These are phyloP conservation scores for Zygosaccharomyces kombuchaensis DNA, from an alignment of 805 yeast genomes.

Conservation along the genomic window DNA sequence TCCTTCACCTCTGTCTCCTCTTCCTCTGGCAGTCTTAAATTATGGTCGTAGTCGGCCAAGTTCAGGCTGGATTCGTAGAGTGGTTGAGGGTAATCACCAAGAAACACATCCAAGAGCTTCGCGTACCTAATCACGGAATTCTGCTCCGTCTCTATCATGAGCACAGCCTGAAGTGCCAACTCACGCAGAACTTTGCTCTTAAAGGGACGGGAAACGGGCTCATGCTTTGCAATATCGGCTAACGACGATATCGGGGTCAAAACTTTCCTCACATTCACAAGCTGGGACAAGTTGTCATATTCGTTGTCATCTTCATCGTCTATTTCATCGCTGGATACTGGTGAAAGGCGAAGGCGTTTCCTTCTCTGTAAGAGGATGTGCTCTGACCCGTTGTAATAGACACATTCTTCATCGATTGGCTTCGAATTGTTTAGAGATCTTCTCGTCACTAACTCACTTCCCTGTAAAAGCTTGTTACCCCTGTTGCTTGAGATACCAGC, in stretches of 20 bases:
- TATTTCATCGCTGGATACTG: slow-evolving; percentile 12
- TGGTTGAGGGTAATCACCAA: slow-evolving; percentile 81
- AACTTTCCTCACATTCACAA: slow-evolving; percentile 52
- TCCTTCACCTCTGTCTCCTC: slow-evolving; percentile 21
- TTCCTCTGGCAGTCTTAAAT: slow-evolving; percentile 37
- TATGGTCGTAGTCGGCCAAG: slow-evolving; percentile 67
- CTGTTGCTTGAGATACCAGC: slow-evolving; percentile 45
- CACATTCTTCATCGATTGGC: slow-evolving; percentile 31
- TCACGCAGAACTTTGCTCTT: slow-evolving; percentile 50
- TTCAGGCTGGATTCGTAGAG: slow-evolving; percentile 60
- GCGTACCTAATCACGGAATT: slow-evolving; percentile 65
- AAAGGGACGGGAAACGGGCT: slow-evolving; percentile 64
- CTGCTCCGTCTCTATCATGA: slow-evolving; percentile 78
- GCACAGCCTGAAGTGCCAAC: slow-evolving; percentile 69
- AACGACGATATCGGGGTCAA: slow-evolving; percentile 79
- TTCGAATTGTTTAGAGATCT: slow-evolving; percentile 37
- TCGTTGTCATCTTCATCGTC: slow-evolving; percentile 27
- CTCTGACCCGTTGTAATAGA: slow-evolving; percentile 37
- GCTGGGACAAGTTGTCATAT: slow-evolving; percentile 42
- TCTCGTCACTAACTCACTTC: slow-evolving; percentile 45
- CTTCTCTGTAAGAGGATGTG: slow-evolving; percentile 32
- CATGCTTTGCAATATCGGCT: slow-evolving; percentile 68
- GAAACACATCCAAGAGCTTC: slow-evolving; percentile 66
- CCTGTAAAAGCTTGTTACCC: slow-evolving; percentile 53
- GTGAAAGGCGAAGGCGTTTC: slow-evolving; percentile 30